phyloP scores from a whole-genome alignment of 495 filamentous ascomycete genomes.

The Gamarada debralockiae region DNA sequence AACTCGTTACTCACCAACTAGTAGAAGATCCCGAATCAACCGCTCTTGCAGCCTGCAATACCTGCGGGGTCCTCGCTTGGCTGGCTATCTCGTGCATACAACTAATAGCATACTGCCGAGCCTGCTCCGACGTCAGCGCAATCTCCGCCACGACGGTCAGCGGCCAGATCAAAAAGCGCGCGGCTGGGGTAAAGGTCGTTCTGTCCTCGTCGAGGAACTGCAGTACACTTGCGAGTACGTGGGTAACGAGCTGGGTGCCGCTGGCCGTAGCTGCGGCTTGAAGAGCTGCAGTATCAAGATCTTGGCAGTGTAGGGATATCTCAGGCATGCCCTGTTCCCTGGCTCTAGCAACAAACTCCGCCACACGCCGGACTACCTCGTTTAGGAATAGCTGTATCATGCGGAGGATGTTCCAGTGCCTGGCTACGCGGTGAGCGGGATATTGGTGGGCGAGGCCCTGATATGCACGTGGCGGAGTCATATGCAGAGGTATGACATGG shows the following conservation, averaged over 20 bases:
- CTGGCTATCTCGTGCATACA: conserved; percentile 7
- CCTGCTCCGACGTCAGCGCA: background rate
- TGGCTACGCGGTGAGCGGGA: background rate
- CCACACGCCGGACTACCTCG: conserved; percentile 3
- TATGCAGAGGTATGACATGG: conserved; percentile 2
- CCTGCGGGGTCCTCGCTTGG: conserved; percentile 5
- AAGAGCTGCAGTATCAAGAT: conserved; percentile 3
- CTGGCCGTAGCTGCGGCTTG: conserved; percentile 3
- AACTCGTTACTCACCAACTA: conserved; percentile 4
- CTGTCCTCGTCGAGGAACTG: conserved; percentile 4
- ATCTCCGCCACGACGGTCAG: conserved; percentile 3
- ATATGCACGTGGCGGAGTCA: conserved; percentile 4
- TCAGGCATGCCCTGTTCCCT: conserved; percentile 2
- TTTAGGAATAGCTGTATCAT: conserved; percentile 1
- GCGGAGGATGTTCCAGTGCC: conserved; percentile 6
- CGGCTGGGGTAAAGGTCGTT: background rate
- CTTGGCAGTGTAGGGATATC: background rate
- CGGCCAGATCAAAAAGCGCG: conserved; percentile 6
- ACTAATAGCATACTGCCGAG: background rate
- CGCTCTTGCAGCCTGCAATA: background rate
- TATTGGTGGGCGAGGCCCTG: conserved; percentile 1
- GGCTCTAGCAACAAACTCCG: background rate
- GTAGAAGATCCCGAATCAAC: conserved; percentile 4
- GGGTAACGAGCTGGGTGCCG: background rate
- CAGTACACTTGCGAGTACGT: conserved; percentile 1